These are phyloP conservation scores for Euphorbia tirucalli DNA, from an alignment of 345 rosid genomes.

Conservation along the genomic window DNA sequence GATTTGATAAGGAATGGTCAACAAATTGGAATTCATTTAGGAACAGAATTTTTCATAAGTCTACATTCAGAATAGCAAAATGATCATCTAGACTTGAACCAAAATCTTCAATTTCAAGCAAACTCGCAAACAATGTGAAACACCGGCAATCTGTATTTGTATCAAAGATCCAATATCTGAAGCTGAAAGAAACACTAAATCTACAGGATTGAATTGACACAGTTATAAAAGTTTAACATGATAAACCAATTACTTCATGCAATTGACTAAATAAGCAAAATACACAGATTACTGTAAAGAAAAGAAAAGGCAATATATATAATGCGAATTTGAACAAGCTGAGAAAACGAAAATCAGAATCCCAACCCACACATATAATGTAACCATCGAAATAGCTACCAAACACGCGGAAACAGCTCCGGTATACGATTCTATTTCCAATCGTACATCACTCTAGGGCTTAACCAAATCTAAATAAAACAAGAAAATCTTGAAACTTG, in stretches of 20 bases:
- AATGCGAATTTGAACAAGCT: not conserved
- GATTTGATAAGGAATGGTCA: too few species aligned
- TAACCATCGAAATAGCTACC: not conserved
- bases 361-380: not conserved
- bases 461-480: not conserved
- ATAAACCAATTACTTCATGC: not conserved
- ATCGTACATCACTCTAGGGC: conserved; percentile 1
- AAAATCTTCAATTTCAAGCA: too few species aligned
- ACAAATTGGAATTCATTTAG: too few species aligned
- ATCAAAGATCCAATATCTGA: not conserved
- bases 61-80: not conserved
- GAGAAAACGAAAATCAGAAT: not conserved
- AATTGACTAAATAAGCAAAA: not conserved
- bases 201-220: not conserved
- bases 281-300: not conserved
- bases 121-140: too few species aligned
- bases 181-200: not conserved
- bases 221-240: not conserved
- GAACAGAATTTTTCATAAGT: too few species aligned
- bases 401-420: not conserved
- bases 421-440: not conserved
- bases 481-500: not conserved
- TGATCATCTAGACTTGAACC: not conserved
- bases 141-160: too few species aligned
- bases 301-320: not conserved